A percentile compares a stretch with the other conserved stretches of the same genome.
phyloP scores from a whole-genome alignment of 2,329 filamentous ascomycete genomes.

The Botrytis sinoallii region DNA sequence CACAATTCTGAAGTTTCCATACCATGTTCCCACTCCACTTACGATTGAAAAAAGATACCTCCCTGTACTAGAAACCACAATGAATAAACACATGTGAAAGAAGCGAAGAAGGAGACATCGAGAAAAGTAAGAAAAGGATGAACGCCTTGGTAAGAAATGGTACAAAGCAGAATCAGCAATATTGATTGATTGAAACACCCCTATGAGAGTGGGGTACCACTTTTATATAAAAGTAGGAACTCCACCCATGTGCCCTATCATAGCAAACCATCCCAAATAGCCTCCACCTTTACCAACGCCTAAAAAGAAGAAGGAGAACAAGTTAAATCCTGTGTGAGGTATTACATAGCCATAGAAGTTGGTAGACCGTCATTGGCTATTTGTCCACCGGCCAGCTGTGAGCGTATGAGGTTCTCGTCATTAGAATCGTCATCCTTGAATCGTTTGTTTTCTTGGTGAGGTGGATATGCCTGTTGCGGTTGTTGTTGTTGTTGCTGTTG shows the following conservation, averaged over 20 bases:
- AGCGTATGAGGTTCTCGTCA: slow-evolving; percentile 52
- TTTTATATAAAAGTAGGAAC: slow-evolving; percentile 14
- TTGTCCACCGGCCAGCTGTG: slow-evolving; percentile 45
- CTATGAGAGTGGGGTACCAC: not conserved
- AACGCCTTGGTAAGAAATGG: not conserved
- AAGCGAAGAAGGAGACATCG: not conserved
- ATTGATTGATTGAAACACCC: slow-evolving; percentile 4
- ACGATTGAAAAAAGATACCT: not conserved
- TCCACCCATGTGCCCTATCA: slow-evolving; percentile 7
- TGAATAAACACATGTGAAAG: slow-evolving; percentile 4
- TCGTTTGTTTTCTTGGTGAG: slow-evolving; percentile 27
- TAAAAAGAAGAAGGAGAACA: slow-evolving; percentile 13
- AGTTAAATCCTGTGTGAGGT: not conserved
- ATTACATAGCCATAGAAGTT: slow-evolving; percentile 28
- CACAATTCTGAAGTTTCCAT: not conserved
- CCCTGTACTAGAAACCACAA: not conserved
- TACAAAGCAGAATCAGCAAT: not conserved
- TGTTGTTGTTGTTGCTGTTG: slow-evolving; percentile 26
- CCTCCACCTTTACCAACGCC: slow-evolving; percentile 16
- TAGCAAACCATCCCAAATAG: slow-evolving; percentile 3
- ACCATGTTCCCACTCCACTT: not conserved
- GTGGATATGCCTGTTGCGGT: slow-evolving; percentile 1
- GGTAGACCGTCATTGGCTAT: slow-evolving; percentile 37
- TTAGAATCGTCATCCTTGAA: slow-evolving; percentile 45
- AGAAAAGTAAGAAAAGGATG: not conserved